Base-by-base conservation (phyloP, 257 asterid species). In the Verbascum thapsus region DNA sequence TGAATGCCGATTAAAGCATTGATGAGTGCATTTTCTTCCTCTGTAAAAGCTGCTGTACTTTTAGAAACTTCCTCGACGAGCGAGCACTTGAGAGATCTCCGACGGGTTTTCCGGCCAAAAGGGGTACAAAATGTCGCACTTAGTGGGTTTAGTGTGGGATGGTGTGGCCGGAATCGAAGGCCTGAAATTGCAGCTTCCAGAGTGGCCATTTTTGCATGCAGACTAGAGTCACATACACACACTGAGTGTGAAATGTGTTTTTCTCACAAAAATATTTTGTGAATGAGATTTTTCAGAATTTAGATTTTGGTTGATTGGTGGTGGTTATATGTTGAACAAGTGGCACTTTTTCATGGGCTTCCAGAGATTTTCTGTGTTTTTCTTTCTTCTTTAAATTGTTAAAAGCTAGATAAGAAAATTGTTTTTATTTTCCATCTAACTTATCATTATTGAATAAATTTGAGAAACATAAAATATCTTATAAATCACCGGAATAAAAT, bases 1-100 rank as follows among this genome's bases (percentile, higher is more conserved):
- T 83, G 96, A 60, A 84, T 76, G 58, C 96, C 98, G 71, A 91
- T 81, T 59, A 91, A 81, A 63, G 96, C 95, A 56, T 75, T 75
- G 65, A 91, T 74, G 19, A 91, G 75, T 7, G 72, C 68, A 58
- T 57, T 71, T 39, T 91, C 96, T 34, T 85, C 88, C 58, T 78
- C 60, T 4, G 79, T 79, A 64, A 88, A 86, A 22, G 30, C 55
- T 30, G 72, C 48, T n/a, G 67, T 44, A 10, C n/a, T n/a, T n/a
- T 56, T 54, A 10, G 83, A 67, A 73, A 65, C 78, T 58, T 69
- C 71, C 26, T 26, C 78, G 42, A 66, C 73, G 8, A 76, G 53
- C 10, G 85, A 81, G 51, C 83, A 71, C 55, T 32, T 59, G 51
- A 77, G 18, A 1, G 69, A 30, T n/a, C 35, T 53, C 58, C 69